Evolutionary conservation across 768 basidiomycete species (phyloP).

Genomic region (Dendrothele bispora): DNA sequence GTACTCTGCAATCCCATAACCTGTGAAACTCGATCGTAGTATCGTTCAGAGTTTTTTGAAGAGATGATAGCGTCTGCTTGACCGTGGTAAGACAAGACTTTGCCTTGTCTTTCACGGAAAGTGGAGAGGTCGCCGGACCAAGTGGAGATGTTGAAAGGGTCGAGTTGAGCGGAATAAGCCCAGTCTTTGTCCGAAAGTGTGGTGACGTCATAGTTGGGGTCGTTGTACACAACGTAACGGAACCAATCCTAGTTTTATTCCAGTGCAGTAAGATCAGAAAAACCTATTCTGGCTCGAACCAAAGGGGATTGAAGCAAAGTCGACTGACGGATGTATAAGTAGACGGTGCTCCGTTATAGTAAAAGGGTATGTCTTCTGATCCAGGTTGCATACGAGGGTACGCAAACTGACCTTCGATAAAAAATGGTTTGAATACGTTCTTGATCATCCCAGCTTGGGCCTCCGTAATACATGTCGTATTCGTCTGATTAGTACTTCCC

Average conservation of each 20-base stretch:
- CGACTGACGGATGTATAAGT: slow-evolving; percentile 2
- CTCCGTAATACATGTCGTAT: slow-evolving; percentile 11
- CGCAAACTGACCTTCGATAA: slow-evolving; percentile 7
- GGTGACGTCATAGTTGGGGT: slow-evolving; percentile 1
- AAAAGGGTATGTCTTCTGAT: slow-evolving; percentile 2
- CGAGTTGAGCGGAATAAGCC: background rate
- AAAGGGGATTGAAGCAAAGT: background rate
- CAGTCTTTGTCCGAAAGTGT: slow-evolving; percentile 5
- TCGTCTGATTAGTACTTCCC: background rate
- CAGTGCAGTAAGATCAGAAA: no score
- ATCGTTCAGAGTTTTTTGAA: slow-evolving; percentile 14
- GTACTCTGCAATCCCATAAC: slow-evolving; percentile 11
- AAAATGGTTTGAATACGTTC: slow-evolving; percentile 13
- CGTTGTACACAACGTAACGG: slow-evolving; percentile 6
- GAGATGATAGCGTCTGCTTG: slow-evolving; percentile 15
- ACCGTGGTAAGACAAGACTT: slow-evolving; percentile 20
- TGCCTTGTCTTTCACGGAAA: slow-evolving; percentile 17
- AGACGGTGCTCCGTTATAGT: slow-evolving; percentile 3
- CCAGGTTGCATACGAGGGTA: slow-evolving; percentile 16
- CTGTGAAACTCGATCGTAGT: slow-evolving; percentile 16
- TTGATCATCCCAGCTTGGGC: slow-evolving; percentile 13
- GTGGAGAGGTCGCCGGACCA: slow-evolving; percentile 13
- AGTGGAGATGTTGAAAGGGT: slow-evolving; percentile 7
- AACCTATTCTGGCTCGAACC: no score
- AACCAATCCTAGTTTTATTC: slow-evolving; percentile 11